Evolutionary conservation across 139 green algal species (phyloP).

Genomic region (Chlamydomonas eustigma): DNA sequence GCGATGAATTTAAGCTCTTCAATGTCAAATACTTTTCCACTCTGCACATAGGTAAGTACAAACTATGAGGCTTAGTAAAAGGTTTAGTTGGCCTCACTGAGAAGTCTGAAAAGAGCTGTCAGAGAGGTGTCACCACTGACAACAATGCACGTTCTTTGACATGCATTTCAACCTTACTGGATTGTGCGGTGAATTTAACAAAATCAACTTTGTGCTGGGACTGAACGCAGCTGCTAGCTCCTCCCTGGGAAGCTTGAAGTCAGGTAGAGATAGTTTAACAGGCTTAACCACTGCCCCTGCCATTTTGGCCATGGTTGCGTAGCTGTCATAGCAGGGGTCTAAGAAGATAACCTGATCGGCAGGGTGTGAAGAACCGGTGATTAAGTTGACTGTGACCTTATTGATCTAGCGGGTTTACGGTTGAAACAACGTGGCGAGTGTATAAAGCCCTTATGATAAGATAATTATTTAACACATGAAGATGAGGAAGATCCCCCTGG

Average conservation of each 20-base stretch:
- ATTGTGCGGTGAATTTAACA: slow-evolving; percentile 82
- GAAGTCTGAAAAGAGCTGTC: too few species aligned
- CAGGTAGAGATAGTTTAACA: slow-evolving; percentile 35
- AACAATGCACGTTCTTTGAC: too few species aligned
- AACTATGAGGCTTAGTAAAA: neutral
- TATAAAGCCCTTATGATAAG: too few species aligned
- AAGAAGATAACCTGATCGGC: slow-evolving; percentile 66
- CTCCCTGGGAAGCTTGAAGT: slow-evolving; percentile 47
- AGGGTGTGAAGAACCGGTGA: too few species aligned
- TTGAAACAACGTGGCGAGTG: too few species aligned
- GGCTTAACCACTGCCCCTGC: slow-evolving; percentile 33
- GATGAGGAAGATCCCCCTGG: too few species aligned
- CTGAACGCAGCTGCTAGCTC: slow-evolving; percentile 37
- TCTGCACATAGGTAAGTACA: neutral
- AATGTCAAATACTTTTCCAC: slow-evolving; percentile 15
- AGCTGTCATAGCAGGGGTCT: slow-evolving; percentile 73
- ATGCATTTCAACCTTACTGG: too few species aligned
- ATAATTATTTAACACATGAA: too few species aligned
- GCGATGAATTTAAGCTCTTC: slow-evolving; percentile 67
- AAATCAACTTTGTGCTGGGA: slow-evolving; percentile 5
- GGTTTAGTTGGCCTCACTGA: too few species aligned
- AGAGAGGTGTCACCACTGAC: too few species aligned
- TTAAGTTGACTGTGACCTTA: too few species aligned
- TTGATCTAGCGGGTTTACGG: too few species aligned
- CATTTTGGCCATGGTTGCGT: slow-evolving; percentile 30